phyloP scores from a whole-genome alignment of 768 basidiomycete species.

The Albatrellus ellisii region DNA sequence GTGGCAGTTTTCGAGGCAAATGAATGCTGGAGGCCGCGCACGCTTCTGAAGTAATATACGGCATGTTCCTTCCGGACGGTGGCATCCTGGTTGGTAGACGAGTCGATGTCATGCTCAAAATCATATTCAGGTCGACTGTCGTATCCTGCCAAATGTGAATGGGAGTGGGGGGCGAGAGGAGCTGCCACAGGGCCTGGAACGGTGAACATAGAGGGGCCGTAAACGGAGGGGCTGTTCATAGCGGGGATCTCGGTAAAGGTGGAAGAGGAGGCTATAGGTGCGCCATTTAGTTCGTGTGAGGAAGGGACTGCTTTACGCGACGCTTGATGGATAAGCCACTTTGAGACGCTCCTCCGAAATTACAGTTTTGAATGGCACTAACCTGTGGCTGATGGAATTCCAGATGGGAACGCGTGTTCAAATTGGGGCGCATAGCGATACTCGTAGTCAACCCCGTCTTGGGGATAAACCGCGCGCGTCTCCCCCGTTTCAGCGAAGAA shows the following conservation, averaged over 20 bases:
- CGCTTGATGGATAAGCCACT: neutral
- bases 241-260: neutral
- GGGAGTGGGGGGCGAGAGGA: neutral
- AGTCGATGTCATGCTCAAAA: constrained; percentile 9
- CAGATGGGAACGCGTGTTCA: constrained; percentile 10
- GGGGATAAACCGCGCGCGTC: neutral
- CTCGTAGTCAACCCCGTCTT: constrained; percentile 6
- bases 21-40: constrained; percentile 51
- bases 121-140: constrained; percentile 5
- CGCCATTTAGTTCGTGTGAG: neutral
- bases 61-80: constrained; percentile 21
- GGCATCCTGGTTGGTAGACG: constrained; percentile 10
- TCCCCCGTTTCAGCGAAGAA: neutral
- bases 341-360: neutral
- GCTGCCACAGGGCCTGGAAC: neutral
- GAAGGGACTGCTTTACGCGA: neutral
- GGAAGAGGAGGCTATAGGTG: neutral
- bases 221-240: neutral
- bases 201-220: neutral
- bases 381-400: constrained; percentile 3
- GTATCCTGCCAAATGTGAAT: constrained; percentile 2
- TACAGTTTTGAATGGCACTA: neutral
- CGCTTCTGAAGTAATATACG: constrained; percentile 64
- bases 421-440: constrained; percentile 6
- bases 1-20: constrained; percentile 51